Evolutionary conservation across 2,329 filamentous ascomycete genomes (phyloP).

Genomic region (Paecilomyces sp.): DNA sequence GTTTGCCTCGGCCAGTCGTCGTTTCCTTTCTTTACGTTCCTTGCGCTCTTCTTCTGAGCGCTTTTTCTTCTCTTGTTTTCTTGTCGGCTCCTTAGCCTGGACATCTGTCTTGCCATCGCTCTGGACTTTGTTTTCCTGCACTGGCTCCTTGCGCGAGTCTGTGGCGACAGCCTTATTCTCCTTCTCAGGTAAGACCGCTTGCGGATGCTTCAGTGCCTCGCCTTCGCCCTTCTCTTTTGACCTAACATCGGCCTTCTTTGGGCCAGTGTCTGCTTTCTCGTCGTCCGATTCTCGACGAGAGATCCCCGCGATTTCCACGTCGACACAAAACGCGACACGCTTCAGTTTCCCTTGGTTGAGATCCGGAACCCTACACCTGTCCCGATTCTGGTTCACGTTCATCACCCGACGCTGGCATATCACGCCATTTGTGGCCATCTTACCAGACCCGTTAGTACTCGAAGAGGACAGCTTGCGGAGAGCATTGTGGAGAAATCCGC

Average conservation of each 20-base stretch:
- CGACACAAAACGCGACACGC: constrained; percentile 89
- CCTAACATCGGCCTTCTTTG: constrained; percentile 43
- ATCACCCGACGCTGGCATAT: constrained; percentile 73
- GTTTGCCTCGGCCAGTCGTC: constrained; percentile 78
- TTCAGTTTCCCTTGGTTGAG: constrained; percentile 74
- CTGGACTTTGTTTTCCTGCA: constrained; percentile 9
- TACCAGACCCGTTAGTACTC: constrained; percentile 42
- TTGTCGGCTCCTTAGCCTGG: constrained; percentile 42
- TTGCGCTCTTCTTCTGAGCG: constrained; percentile 88
- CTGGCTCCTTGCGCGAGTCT: constrained; percentile 16
- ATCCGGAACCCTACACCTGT: constrained; percentile 72
- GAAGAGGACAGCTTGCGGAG: constrained; percentile 71
- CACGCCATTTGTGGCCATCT: constrained; percentile 54
- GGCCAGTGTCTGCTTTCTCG: constrained; percentile 30
- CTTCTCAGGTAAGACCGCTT: constrained; percentile 48
- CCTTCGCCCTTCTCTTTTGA: constrained; percentile 66
- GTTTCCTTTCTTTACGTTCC: constrained; percentile 82
- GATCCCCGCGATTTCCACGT: constrained; percentile 90
- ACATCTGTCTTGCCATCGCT: constrained; percentile 21
- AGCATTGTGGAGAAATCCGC: constrained; percentile 69
- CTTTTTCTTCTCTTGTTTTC: constrained; percentile 95
- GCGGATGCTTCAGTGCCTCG: constrained; percentile 62
- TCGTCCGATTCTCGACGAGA: constrained; percentile 65
- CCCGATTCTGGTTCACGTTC: constrained; percentile 75
- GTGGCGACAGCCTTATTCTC: constrained; percentile 41